phyloP scores from a whole-genome alignment of 805 yeast genomes.

The Alloascoidea africana region DNA sequence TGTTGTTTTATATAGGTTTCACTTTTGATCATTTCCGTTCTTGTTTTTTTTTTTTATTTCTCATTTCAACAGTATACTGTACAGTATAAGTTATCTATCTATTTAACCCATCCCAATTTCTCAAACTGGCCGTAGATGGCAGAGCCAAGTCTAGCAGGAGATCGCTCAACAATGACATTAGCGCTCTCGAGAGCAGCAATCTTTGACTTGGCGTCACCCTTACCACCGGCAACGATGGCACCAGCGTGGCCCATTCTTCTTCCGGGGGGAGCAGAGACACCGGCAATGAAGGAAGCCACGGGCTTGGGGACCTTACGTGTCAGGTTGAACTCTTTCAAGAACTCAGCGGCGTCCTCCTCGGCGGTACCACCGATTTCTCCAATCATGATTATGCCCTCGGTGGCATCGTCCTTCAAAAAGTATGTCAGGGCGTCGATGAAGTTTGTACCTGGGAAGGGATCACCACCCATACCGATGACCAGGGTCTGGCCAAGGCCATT shows the following conservation, averaged over 20 bases:
- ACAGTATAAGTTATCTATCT: too few species aligned
- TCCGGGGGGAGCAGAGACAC: slow-evolving; percentile 98
- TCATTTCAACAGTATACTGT: too few species aligned
- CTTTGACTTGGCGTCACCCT: slow-evolving; percentile 96
- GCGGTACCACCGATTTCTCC: slow-evolving; percentile 99
- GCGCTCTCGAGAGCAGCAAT: slow-evolving; percentile 84
- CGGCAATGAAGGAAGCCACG: slow-evolving; percentile 95
- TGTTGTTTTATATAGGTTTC: too few species aligned
- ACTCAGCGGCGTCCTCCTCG: slow-evolving; percentile 97
- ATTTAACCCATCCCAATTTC: too few species aligned
- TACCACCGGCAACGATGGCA: slow-evolving; percentile 98
- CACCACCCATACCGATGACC: slow-evolving; percentile 99
- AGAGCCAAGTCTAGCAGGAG: slow-evolving; percentile 95
- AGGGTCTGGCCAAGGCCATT: slow-evolving; percentile 94
- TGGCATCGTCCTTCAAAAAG: slow-evolving; percentile 77
- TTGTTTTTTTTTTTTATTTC: too few species aligned
- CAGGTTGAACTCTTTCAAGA: slow-evolving; percentile 77
- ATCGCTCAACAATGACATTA: slow-evolving; percentile 84
- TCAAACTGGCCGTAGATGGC: slow-evolving; percentile 84
- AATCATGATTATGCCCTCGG: slow-evolving; percentile 95
- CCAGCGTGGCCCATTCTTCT: slow-evolving; percentile 99
- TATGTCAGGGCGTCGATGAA: slow-evolving; percentile 90
- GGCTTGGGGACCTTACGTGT: slow-evolving; percentile 92
- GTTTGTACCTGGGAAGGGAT: slow-evolving; percentile 98
- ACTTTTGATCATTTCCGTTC: too few species aligned